Conservation (phyloP, 2,329 filamentous ascomycete genomes). For the Sporothrix brasiliensis region DNA sequence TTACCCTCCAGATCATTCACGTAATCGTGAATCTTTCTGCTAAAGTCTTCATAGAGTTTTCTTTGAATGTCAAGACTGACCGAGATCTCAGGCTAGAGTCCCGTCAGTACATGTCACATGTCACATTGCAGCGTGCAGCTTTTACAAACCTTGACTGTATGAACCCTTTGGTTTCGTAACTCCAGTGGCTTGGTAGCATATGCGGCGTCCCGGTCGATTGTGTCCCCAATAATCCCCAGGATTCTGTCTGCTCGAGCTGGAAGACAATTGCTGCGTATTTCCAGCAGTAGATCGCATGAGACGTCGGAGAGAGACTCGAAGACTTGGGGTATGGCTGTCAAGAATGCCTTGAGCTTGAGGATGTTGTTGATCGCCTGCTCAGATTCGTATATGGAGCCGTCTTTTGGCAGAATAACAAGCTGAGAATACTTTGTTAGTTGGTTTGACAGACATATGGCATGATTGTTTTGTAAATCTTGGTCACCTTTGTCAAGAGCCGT, state of each 20-base stretch:
- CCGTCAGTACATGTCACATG: neutral
- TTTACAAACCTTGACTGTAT: slow-evolving; percentile 72
- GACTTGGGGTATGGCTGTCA: slow-evolving; percentile 67
- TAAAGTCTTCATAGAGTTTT: slow-evolving; percentile 88
- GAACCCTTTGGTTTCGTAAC: slow-evolving; percentile 84
- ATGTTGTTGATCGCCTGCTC: slow-evolving; percentile 86
- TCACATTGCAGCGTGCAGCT: too few relatives aligned
- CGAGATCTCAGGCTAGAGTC: slow-evolving; percentile 29
- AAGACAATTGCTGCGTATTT: slow-evolving; percentile 70
- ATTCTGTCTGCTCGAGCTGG: slow-evolving; percentile 64
- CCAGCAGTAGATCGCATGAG: slow-evolving; percentile 64
- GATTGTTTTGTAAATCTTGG: neutral
- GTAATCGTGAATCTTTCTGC: slow-evolving; percentile 62
- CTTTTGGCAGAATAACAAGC: slow-evolving; percentile 74
- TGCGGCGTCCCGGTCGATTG: slow-evolving; percentile 78
- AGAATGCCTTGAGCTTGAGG: slow-evolving; percentile 81
- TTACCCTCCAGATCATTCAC: slow-evolving; percentile 67
- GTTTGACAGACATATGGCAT: neutral
- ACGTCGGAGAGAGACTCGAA: slow-evolving; percentile 69
- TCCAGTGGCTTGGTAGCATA: slow-evolving; percentile 81
- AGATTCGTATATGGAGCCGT: slow-evolving; percentile 65
- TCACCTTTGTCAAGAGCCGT: slow-evolving; percentile 72
- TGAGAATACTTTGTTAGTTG: slow-evolving; percentile 41
- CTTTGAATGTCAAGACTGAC: slow-evolving; percentile 43
- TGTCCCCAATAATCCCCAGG: slow-evolving; percentile 64